Evolutionary conservation across 805 yeast species (phyloP).

Genomic region (Metschnikowia chrysomelidarum): DNA sequence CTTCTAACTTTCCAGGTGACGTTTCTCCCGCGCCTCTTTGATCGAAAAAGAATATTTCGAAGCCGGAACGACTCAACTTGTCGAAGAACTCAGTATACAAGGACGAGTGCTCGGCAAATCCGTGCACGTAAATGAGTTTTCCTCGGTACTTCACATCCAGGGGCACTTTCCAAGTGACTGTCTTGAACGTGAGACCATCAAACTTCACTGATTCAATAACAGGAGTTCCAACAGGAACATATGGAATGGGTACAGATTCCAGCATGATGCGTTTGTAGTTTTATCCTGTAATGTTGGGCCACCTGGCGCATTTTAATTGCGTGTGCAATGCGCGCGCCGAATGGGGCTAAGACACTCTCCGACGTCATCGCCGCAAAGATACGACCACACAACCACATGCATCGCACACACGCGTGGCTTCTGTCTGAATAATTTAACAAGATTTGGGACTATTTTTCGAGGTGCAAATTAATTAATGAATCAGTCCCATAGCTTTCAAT

Average conservation of each 20-base stretch:
- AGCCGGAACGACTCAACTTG: conserved; percentile 49
- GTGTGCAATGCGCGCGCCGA: no score
- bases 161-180: conserved; percentile 43
- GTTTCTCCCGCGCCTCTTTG: conserved; percentile 78
- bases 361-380: no score
- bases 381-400: no score
- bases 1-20: conserved; percentile 50
- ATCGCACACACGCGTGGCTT: no score
- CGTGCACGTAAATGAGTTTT: conserved; percentile 62
- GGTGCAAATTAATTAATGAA: no score
- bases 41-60: conserved; percentile 65
- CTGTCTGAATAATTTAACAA: no score
- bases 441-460: no score
- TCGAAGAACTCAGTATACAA: conserved; percentile 55
- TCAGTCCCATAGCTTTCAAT: no score
- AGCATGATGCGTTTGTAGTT: no score
- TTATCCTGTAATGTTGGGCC: no score
- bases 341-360: no score
- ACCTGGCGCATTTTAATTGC: no score
- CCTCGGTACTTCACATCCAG: conserved; percentile 41
- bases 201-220: conserved; percentile 27
- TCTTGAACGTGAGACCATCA: conserved; percentile 40
- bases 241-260: conserved; percentile 27
- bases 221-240: conserved; percentile 33
- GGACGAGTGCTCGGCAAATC: conserved; percentile 53